Percentiles rank a stretch among this genome's conserved stretches.
These are phyloP conservation scores for Rhodotorula taiwanensis DNA, from an alignment of 768 basidiomycete species.

Conservation along the genomic window DNA sequence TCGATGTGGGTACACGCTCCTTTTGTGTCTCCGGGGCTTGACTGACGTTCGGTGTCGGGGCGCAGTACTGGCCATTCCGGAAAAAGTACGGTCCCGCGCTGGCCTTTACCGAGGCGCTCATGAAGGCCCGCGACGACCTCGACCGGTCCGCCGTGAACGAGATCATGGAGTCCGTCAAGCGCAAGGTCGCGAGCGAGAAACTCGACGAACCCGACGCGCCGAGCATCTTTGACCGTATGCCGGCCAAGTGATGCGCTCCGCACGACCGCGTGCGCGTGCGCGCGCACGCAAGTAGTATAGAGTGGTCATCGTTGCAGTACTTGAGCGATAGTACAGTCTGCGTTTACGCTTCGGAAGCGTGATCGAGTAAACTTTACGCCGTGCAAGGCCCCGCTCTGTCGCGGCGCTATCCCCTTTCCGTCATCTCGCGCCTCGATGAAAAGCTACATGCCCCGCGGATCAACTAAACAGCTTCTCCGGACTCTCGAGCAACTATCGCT, in stretches of 20 bases:
- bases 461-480: too few species aligned
- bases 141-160: constrained; percentile 81
- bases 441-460: too few species aligned
- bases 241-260: constrained; percentile 33
- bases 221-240: constrained; percentile 32
- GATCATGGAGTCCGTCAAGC: constrained; percentile 47
- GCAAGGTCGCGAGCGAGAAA: constrained; percentile 26
- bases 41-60: neutral
- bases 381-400: too few species aligned
- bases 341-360: too few species aligned
- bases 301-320: too few species aligned
- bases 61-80: constrained; percentile 56
- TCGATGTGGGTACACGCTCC: constrained; percentile 46
- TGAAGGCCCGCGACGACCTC: constrained; percentile 82
- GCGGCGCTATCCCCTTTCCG: too few species aligned
- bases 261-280: too few species aligned
- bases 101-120: constrained; percentile 78
- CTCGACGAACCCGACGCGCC: constrained; percentile 15
- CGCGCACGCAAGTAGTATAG: too few species aligned
- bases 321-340: too few species aligned
- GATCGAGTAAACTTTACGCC: too few species aligned
- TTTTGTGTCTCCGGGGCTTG: constrained; percentile 45
- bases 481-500: too few species aligned
- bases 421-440: too few species aligned
- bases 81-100: constrained; percentile 89